These are phyloP conservation scores for Myriosclerotinia scirpicola DNA, from an alignment of 2,329 filamentous ascomycete species.

Conservation along the genomic window DNA sequence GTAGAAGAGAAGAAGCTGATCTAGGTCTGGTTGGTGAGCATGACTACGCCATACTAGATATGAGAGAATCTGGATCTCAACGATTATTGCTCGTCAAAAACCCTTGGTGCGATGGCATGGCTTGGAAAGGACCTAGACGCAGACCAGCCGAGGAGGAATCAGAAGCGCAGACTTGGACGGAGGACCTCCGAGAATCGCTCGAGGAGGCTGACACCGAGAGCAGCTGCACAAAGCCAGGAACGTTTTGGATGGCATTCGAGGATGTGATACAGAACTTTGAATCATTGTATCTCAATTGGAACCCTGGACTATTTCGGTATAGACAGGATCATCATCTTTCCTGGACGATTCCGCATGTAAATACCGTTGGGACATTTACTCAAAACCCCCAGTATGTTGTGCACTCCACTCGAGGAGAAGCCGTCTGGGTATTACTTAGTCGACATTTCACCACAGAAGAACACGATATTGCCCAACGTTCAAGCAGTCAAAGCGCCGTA, in stretches of 20 bases:
- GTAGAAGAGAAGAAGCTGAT: constrained; percentile 71
- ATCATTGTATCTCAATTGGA: constrained; percentile 97
- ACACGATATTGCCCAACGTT: constrained; percentile 53
- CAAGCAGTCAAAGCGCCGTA: constrained; percentile 35
- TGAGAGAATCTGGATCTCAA: constrained; percentile 63
- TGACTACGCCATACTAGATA: constrained; percentile 86
- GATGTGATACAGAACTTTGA: constrained; percentile 90
- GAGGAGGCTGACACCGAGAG: constrained; percentile 31
- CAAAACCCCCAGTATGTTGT: constrained; percentile 74
- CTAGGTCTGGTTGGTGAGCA: constrained; percentile 86
- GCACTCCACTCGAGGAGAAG: constrained; percentile 56
- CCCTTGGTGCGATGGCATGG: constrained; percentile 83
- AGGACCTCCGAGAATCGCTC: constrained; percentile 34
- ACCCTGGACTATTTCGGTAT: constrained; percentile 75
- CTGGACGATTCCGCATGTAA: constrained; percentile 63
- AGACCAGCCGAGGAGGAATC: constrained; percentile 21
- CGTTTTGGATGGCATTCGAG: constrained; percentile 90
- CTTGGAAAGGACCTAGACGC: constrained; percentile 59
- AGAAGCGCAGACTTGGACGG: constrained; percentile 27
- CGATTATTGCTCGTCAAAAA: constrained; percentile 86
- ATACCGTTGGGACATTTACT: constrained; percentile 55
- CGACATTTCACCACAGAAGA: constrained; percentile 79
- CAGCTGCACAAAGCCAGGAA: constrained; percentile 56
- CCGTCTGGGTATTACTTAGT: constrained; percentile 80
- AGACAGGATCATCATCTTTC: constrained; percentile 88